These are phyloP conservation scores for Sphagnum contortum DNA, from an alignment of 225 moss, liverwort and hornwort genomes.

Conservation along the genomic window DNA sequence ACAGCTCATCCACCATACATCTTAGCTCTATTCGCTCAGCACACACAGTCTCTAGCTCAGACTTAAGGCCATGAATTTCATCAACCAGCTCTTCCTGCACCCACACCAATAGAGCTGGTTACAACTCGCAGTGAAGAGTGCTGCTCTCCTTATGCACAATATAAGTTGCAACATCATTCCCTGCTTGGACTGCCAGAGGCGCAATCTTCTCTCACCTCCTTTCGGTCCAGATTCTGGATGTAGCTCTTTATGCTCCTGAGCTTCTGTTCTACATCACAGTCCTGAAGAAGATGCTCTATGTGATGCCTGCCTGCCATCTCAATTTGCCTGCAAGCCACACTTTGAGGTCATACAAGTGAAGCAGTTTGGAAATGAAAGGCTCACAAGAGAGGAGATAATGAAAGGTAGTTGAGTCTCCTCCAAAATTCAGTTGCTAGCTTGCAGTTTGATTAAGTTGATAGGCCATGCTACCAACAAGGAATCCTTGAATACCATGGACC, in stretches of 20 bases:
- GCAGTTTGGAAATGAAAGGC: too few species aligned
- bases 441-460: too few species aligned
- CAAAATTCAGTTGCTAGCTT: too few species aligned
- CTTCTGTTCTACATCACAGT: slow-evolving; percentile 27
- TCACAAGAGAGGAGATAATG: too few species aligned
- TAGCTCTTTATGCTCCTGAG: slow-evolving; percentile 21
- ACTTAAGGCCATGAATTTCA: slow-evolving; percentile 27
- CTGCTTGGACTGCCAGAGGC: too few species aligned
- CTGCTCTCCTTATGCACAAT: too few species aligned
- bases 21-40: slow-evolving; percentile 22
- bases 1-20: slow-evolving; percentile 22
- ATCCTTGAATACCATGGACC: too few species aligned
- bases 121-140: too few species aligned
- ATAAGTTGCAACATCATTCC: too few species aligned
- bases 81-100: slow-evolving; percentile 37
- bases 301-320: slow-evolving; percentile 27
- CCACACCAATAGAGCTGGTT: neutral
- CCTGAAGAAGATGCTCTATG: slow-evolving; percentile 22
- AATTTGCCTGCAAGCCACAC: slow-evolving; percentile 21
- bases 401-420: too few species aligned
- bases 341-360: slow-evolving; percentile 3
- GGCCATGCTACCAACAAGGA: too few species aligned
- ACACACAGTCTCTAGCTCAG: slow-evolving; percentile 28
- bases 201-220: slow-evolving; percentile 15
- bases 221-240: slow-evolving; percentile 27